phyloP scores from a whole-genome alignment of 2,329 filamentous ascomycete species.

The Coniochaeta sp. region DNA sequence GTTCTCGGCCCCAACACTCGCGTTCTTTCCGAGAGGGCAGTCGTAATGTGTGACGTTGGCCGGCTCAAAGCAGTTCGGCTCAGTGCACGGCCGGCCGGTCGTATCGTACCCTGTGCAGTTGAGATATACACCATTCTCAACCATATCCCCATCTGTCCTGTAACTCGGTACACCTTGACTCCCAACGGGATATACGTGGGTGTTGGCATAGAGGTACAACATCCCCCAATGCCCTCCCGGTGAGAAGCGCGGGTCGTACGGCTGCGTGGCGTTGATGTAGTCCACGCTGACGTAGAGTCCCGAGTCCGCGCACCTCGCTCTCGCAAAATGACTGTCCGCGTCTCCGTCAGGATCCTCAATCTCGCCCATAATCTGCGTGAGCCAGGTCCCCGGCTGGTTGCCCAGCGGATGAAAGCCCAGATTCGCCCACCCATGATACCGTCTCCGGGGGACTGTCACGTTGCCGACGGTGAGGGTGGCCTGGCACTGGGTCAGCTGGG shows the following conservation, averaged over 20 bases:
- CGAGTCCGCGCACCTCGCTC: neutral
- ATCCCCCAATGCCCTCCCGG: neutral
- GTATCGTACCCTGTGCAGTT: neutral
- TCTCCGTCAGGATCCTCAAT: neutral
- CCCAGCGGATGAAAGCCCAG: neutral
- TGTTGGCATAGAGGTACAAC: neutral
- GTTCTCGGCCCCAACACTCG: neutral
- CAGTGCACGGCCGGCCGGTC: neutral
- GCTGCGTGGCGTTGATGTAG: slow-evolving; percentile 2
- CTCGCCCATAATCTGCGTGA: slow-evolving; percentile 2
- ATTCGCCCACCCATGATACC: neutral
- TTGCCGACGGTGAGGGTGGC: neutral
- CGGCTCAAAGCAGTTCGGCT: neutral
- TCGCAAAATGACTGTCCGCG: neutral
- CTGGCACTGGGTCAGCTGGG: neutral
- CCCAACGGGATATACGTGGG: neutral
- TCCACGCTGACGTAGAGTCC: neutral
- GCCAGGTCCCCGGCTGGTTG: neutral
- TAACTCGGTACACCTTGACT: neutral
- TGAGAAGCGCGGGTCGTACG: neutral
- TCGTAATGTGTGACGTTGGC: neutral
- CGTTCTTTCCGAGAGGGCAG: neutral
- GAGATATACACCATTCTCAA: neutral
- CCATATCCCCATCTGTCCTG: neutral
- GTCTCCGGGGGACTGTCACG: neutral